phyloP scores from a whole-genome alignment of 257 asterid genomes.

The Solanum chilense region DNA sequence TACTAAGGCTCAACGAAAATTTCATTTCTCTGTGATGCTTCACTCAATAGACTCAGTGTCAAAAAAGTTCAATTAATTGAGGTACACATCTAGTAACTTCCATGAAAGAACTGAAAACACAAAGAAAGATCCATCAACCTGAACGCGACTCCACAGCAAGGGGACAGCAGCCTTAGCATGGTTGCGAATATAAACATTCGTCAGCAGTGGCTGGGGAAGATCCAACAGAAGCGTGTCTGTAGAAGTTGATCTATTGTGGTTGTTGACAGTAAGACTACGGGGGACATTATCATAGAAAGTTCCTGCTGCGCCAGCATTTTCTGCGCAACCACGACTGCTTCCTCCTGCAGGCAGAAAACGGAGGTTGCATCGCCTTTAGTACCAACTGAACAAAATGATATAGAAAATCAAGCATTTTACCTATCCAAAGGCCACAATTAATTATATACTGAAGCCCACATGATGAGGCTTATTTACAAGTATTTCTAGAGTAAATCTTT shows the following conservation, averaged over 20 bases:
- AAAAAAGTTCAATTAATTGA: background rate
- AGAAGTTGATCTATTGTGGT: slow-evolving; percentile 61
- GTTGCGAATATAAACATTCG: slow-evolving; percentile 75
- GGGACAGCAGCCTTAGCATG: slow-evolving; percentile 94
- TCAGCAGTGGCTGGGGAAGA: slow-evolving; percentile 84
- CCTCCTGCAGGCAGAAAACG: slow-evolving; percentile 59
- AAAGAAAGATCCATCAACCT: slow-evolving; percentile 34
- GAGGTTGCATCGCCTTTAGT: slow-evolving; percentile 11
- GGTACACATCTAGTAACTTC: background rate
- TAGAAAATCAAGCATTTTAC: background rate
- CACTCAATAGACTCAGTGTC: background rate
- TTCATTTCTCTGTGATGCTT: background rate
- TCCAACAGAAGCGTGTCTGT: slow-evolving; percentile 94
- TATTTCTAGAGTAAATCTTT: background rate
- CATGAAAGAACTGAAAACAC: background rate
- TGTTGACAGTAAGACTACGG: slow-evolving; percentile 87
- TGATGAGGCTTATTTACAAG: background rate
- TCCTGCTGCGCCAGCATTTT: slow-evolving; percentile 98
- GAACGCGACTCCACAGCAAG: slow-evolving; percentile 98
- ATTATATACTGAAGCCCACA: background rate
- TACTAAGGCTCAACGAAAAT: background rate
- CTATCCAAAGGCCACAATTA: background rate
- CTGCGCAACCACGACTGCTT: slow-evolving; percentile 81
- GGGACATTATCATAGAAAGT: slow-evolving; percentile 92
- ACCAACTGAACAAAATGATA: background rate